Evolutionary conservation across 208 protist genomes (phyloP).

Genomic region (Leishmania turanica): DNA sequence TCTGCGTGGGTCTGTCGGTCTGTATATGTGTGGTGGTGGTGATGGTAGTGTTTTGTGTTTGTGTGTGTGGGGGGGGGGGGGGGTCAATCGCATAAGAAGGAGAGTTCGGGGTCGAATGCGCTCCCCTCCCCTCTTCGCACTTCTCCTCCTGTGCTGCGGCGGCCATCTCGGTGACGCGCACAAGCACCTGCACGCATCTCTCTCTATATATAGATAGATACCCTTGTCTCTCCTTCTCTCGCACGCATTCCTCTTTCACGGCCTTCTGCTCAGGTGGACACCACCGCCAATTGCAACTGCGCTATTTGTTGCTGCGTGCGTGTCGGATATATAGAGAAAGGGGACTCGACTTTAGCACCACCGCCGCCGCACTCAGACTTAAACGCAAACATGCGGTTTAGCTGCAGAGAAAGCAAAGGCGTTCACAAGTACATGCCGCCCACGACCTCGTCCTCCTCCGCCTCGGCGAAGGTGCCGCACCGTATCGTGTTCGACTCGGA

Average conservation of each 20-base stretch:
- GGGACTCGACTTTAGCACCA: neutral
- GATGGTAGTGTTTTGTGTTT: neutral
- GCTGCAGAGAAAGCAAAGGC: neutral
- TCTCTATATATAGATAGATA: neutral
- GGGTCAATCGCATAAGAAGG: neutral
- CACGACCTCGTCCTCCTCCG: neutral
- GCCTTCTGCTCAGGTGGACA: neutral
- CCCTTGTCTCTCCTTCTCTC: neutral
- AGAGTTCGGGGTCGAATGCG: neutral
- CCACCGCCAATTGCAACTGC: neutral
- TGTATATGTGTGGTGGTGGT: neutral
- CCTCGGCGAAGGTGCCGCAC: slow-evolving; percentile 4
- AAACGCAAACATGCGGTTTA: neutral
- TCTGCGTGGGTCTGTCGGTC: neutral
- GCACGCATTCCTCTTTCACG: neutral
- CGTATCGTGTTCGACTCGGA: slow-evolving; percentile 40
- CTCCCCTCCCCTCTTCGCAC: too few relatives aligned
- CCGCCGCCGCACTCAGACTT: neutral
- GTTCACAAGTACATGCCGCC: slow-evolving; percentile 1
- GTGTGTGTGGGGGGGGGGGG: neutral
- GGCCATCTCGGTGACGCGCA: neutral
- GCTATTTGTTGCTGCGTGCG: neutral
- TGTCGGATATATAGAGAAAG: neutral
- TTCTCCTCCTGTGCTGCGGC: neutral
- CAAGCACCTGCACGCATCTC: neutral